A percentile compares a stretch with the other conserved stretches of the same genome.
These are phyloP conservation scores for Panicum virgatum DNA, from an alignment of 202 grass and related monocot genomes.

Conservation along the genomic window DNA sequence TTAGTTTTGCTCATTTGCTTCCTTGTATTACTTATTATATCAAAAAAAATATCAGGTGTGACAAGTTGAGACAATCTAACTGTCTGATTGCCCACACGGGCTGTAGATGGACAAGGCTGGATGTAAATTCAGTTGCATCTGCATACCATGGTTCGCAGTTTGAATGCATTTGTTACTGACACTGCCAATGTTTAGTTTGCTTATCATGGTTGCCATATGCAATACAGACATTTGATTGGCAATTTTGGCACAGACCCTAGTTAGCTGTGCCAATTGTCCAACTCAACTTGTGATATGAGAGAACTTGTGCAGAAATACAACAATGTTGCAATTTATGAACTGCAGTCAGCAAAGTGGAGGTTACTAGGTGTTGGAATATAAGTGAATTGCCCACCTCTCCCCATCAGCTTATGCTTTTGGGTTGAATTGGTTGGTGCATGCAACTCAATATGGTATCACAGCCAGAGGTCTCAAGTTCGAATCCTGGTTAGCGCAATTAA, in stretches of 20 bases:
- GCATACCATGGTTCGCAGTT: background rate
- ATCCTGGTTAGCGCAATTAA: no score
- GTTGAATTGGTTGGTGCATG: no score
- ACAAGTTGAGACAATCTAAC: no score
- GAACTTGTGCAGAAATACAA: background rate
- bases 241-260: background rate
- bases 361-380: background rate
- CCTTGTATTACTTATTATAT: no score
- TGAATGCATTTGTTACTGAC: constrained; percentile 5
- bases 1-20: no score
- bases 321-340: background rate
- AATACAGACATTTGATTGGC: background rate
- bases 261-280: background rate
- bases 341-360: background rate
- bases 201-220: background rate
- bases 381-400: no score
- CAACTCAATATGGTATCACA: no score
- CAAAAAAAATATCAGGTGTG: no score
- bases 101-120: no score
- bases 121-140: background rate
- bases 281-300: background rate
- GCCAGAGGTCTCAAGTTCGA: no score
- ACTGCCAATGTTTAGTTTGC: background rate
- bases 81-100: no score
- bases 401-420: no score